These are phyloP conservation scores for Phytopythium helicoides DNA, from an alignment of 352 stramenopile species.

Conservation along the genomic window DNA sequence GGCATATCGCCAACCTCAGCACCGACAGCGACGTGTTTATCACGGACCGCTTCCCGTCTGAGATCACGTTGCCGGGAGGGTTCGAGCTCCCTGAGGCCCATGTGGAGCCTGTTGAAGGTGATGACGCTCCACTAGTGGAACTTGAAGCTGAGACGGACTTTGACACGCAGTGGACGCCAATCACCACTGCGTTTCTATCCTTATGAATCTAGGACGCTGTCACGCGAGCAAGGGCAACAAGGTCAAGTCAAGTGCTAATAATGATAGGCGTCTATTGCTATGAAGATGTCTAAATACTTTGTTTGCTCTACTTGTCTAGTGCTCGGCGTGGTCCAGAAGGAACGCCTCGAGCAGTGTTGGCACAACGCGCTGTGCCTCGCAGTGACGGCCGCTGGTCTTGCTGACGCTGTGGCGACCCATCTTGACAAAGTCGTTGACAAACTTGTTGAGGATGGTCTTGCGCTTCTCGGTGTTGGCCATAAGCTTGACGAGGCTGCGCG, in stretches of 20 bases:
- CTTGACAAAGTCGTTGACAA: constrained; percentile 35
- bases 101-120: constrained; percentile 15
- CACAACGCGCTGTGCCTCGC: constrained; percentile 33
- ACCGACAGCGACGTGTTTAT: constrained; percentile 59
- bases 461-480: constrained; percentile 25
- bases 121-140: constrained; percentile 13
- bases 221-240: background rate
- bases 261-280: constrained; percentile 24
- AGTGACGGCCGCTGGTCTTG: constrained; percentile 21
- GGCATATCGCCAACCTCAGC: constrained; percentile 56
- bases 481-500: constrained; percentile 30
- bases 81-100: constrained; percentile 32
- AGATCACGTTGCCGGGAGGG: constrained; percentile 56
- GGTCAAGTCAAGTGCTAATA: constrained; percentile 6
- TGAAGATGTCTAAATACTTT: constrained; percentile 3
- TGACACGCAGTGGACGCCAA: constrained; percentile 35
- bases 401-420: constrained; percentile 26
- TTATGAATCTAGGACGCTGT: constrained; percentile 10
- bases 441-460: constrained; percentile 24
- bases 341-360: constrained; percentile 36
- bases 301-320: constrained; percentile 8
- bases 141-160: constrained; percentile 27
- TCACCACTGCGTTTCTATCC: constrained; percentile 26
- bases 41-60: constrained; percentile 46
- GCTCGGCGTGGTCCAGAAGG: constrained; percentile 31